phyloP scores from a whole-genome alignment of 441 rosid species.

The Erodium trifolium region DNA sequence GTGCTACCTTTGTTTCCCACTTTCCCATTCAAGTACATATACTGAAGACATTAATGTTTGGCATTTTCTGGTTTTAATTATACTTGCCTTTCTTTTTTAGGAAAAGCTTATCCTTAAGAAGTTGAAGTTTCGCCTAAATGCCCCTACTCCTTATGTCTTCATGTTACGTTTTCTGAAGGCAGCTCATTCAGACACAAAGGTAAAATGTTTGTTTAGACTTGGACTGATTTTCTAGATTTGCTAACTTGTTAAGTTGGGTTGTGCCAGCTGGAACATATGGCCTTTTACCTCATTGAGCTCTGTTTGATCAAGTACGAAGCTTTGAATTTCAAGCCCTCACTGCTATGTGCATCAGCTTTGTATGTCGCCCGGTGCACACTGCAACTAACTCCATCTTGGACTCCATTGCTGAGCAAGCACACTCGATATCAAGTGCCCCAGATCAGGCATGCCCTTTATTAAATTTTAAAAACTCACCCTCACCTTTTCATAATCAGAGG shows the following conservation, averaged over 20 bases:
- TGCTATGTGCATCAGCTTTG: conserved; percentile 87
- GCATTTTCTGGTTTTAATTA: background rate
- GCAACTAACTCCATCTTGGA: conserved; percentile 64
- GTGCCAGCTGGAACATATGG: conserved; percentile 73
- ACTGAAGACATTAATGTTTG: background rate
- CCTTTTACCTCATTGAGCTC: conserved; percentile 78
- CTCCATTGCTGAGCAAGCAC: conserved; percentile 53
- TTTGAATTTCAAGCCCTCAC: conserved; percentile 60
- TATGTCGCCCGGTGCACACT: conserved; percentile 70
- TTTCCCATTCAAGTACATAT: background rate
- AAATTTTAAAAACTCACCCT: no score
- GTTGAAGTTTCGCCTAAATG: conserved; percentile 76
- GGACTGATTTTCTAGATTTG: background rate
- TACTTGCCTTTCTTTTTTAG: conserved; percentile 34
- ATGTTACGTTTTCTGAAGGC: conserved; percentile 90
- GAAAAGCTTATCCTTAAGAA: conserved; percentile 67
- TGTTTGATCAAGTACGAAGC: conserved; percentile 77
- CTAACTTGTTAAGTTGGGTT: conserved; percentile 7
- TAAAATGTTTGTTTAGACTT: conserved; percentile 17
- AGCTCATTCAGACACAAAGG: conserved; percentile 71
- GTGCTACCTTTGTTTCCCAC: background rate
- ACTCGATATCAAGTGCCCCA: conserved; percentile 50
- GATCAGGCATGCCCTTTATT: conserved; percentile 41
- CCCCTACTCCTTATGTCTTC: conserved; percentile 85
- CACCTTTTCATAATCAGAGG: no score